Conservation (phyloP, 192 early-diverging fungal species). For the Mortierella antarctica region DNA sequence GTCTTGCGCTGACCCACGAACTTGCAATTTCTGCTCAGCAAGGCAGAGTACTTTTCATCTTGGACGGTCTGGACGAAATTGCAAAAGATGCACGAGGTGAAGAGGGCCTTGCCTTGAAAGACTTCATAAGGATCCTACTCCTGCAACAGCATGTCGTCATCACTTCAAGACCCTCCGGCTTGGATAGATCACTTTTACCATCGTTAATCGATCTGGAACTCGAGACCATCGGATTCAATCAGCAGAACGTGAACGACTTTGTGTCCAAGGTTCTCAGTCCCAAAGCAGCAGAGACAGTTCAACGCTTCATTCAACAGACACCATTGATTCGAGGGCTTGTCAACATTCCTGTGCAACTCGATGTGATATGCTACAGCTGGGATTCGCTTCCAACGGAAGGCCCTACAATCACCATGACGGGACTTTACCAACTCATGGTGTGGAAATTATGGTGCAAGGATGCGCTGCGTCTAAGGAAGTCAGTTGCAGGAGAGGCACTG, state of each 20-base stretch:
- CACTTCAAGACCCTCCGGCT: slow-evolving; percentile 3
- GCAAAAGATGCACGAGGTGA: background rate
- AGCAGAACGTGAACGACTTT: slow-evolving; percentile 2
- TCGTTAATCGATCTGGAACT: slow-evolving; percentile 2
- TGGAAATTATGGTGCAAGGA: slow-evolving; percentile 19
- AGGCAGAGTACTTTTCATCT: slow-evolving; percentile 9
- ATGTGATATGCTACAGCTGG: slow-evolving; percentile 17
- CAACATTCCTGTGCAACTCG: slow-evolving; percentile 21
- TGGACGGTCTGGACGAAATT: slow-evolving; percentile 15
- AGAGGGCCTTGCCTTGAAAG: background rate
- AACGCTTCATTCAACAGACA: slow-evolving; percentile 13
- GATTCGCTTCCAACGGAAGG: background rate
- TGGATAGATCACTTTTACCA: background rate
- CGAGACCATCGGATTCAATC: slow-evolving; percentile 14
- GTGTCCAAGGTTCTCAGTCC: no score
- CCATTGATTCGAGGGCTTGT: slow-evolving; percentile 24
- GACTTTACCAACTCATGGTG: slow-evolving; percentile 12
- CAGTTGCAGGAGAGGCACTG: background rate
- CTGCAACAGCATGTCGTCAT: background rate
- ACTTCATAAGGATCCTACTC: background rate
- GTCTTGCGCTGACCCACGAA: background rate
- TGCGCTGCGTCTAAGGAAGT: background rate
- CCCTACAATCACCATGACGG: slow-evolving; percentile 1
- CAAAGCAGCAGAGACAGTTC: slow-evolving; percentile 1
- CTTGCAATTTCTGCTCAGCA: background rate